Evolutionary conservation across 2,329 filamentous ascomycete species (phyloP), one percentile per base, ranked within the genome.

Genomic region (Grosmannia huntii): DNA sequence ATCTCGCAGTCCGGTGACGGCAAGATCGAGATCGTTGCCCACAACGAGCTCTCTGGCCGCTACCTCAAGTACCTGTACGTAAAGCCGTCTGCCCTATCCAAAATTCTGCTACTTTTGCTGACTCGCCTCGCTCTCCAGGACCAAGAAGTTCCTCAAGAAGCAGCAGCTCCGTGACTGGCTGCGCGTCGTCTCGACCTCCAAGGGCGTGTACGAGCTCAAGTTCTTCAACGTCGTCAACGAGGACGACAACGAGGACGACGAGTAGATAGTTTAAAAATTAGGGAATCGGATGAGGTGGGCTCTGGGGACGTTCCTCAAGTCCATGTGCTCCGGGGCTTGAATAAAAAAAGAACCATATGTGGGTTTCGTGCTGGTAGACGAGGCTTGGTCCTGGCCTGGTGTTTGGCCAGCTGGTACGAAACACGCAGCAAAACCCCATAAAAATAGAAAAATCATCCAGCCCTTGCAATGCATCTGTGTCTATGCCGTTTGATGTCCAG

Each of bases 131-230:
- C 9, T 31, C 25, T 28, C 7, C 67, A 95, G 90, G 75, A 99
- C 94, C 76, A 99, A 99, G 90, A 99, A 99, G 85, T 99, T 96
- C 87, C 87, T 99, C 78, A 99, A 99, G 90, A 99, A 99, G 89
- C 90, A 96, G 84, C 92, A 97, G 85, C 89, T 99, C 75, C 90
- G 94, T 81, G 94, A 99, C 84, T 99, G 94, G 94, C 89, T 99
- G 73, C 91, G 94, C 71, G 92, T 99, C 70, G 94, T 99, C 72
- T 95, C 90, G 69, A 97, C 92, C 75, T 90, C 88, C 76, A 92
- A 92, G 82, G 92, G 94, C 74, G 91, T 96, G 66, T 99, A 99
- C 83, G 91, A 96, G 84, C 87, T 99, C 78, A 91, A 95, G 83
- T 99, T 99, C 91, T 99, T 95, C 90, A 99, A 99, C 84, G 91